Base-by-base conservation (phyloP, 495 filamentous ascomycete species). In the Corynascus novoguineensis region DNA sequence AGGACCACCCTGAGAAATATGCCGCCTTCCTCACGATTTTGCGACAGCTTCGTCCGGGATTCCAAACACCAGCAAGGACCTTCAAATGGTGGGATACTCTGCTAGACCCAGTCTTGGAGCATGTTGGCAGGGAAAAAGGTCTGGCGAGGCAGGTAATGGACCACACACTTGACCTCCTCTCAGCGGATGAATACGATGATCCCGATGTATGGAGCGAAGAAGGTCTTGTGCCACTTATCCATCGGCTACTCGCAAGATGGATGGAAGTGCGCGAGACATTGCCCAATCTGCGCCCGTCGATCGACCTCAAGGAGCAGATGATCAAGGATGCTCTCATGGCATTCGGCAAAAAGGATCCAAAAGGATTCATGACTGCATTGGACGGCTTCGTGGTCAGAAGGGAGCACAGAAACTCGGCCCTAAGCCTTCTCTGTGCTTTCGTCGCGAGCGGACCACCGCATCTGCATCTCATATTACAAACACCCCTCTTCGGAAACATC, bases 381-480 rank as follows among this genome's bases (percentile, higher is more conserved):
- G 76, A 89, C 60, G 67, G 70, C 17, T 83, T 83, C 50, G 74
- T 90, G 34, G 70, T 82, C 28, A 77, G 80, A 54, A 80, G 78
- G 50, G 75, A 81, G 9, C 77, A 78, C 50, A 79, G 87, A 25
- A 73, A 81, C 50, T 75, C 78, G 57, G 75, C 76, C 15, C 63
- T 88, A 40, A 77, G 74, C 14, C 73, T 90, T 2, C 69, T 90
- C 11, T 80, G 77, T 57, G 76, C 80, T 14, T 90, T 87, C 62
- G 74, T 90, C 24, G 78, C 79, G 42, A 75, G 81, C 53, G 81
- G 86, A 57, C 85, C 86, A 25, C 87, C 87, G 34, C 87, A 88
- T 72, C 74, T 90, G 0, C 77, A 90, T 64, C 76, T 85, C 37
- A 78, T 89, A 34, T 64, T 85, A 1, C 75, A 87, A 54, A 89